These are phyloP conservation scores for Kazachstania kunashirensis DNA, from an alignment of 805 yeast species.

Conservation along the genomic window DNA sequence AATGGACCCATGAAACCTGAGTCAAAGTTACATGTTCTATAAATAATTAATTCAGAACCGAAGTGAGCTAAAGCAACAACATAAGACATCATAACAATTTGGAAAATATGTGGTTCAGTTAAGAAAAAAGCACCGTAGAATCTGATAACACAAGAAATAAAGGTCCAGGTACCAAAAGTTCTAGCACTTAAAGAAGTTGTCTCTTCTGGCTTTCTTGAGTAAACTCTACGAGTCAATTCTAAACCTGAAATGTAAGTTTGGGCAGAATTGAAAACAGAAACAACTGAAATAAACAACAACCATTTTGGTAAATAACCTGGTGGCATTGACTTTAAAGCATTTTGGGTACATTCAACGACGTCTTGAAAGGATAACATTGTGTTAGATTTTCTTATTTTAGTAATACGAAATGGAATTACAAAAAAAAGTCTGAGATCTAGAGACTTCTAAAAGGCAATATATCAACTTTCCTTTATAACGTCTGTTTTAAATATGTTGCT, in stretches of 20 bases:
- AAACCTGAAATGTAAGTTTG: constrained; percentile 78
- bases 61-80: constrained; percentile 79
- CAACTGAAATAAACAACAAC: constrained; percentile 72
- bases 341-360: constrained; percentile 26
- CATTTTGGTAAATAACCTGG: constrained; percentile 67
- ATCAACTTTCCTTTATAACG: constrained; percentile 9
- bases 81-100: constrained; percentile 71
- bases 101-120: constrained; percentile 59
- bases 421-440: neutral
- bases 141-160: constrained; percentile 75
- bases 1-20: constrained; percentile 87
- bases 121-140: constrained; percentile 78
- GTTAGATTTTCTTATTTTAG: neutral
- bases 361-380: constrained; percentile 28
- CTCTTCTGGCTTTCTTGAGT: constrained; percentile 51
- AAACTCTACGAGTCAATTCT: constrained; percentile 68
- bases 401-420: neutral
- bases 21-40: constrained; percentile 71
- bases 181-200: constrained; percentile 74
- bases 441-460: neutral
- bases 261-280: constrained; percentile 81
- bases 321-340: constrained; percentile 18
- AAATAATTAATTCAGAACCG: constrained; percentile 70
- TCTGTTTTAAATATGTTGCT: too few species aligned
- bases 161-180: constrained; percentile 97